Percentiles rank a stretch among this genome's conserved stretches.
Conservation (phyloP, 108 stramenopile genomes). For the Conticribra guillardii region DNA sequence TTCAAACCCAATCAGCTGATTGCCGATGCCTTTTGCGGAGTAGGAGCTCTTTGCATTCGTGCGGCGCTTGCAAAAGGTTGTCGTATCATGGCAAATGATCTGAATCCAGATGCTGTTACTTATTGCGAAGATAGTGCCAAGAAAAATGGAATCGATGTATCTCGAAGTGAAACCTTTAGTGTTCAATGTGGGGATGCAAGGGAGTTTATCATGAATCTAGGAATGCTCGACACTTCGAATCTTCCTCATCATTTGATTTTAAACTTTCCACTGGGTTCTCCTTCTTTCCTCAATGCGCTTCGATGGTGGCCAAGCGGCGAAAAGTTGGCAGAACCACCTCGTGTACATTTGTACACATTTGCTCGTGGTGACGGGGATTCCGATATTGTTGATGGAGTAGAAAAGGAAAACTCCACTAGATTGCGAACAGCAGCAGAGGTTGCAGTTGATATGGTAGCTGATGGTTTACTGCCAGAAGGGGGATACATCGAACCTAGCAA, state of each 20-base stretch:
- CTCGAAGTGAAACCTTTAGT: slow-evolving; percentile 24
- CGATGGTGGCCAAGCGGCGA: slow-evolving; percentile 73
- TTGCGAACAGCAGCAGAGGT: slow-evolving; percentile 57
- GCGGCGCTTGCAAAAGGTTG: slow-evolving; percentile 55
- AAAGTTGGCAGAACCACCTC: slow-evolving; percentile 32
- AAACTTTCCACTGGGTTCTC: slow-evolving; percentile 80
- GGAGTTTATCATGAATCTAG: slow-evolving; percentile 79
- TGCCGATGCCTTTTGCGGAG: slow-evolving; percentile 95
- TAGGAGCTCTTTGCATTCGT: slow-evolving; percentile 93
- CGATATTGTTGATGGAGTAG: not conserved
- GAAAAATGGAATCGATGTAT: slow-evolving; percentile 46
- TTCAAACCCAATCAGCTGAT: slow-evolving; percentile 63
- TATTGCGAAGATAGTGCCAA: slow-evolving; percentile 56
- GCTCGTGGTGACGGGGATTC: slow-evolving; percentile 49
- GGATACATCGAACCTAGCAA: slow-evolving; percentile 42
- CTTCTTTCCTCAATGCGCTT: slow-evolving; percentile 69
- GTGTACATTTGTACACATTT: slow-evolving; percentile 81
- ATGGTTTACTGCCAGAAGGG: slow-evolving; percentile 63
- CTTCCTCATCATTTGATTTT: slow-evolving; percentile 83
- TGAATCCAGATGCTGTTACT: slow-evolving; percentile 79
- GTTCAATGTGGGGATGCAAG: slow-evolving; percentile 77
- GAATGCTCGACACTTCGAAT: slow-evolving; percentile 36
- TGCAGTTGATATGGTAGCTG: slow-evolving; percentile 71
- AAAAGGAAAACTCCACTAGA: not conserved
- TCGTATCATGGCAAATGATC: slow-evolving; percentile 89